These are phyloP conservation scores for Metschnikowia colocasiae DNA, from an alignment of 805 yeast genomes.

Conservation along the genomic window DNA sequence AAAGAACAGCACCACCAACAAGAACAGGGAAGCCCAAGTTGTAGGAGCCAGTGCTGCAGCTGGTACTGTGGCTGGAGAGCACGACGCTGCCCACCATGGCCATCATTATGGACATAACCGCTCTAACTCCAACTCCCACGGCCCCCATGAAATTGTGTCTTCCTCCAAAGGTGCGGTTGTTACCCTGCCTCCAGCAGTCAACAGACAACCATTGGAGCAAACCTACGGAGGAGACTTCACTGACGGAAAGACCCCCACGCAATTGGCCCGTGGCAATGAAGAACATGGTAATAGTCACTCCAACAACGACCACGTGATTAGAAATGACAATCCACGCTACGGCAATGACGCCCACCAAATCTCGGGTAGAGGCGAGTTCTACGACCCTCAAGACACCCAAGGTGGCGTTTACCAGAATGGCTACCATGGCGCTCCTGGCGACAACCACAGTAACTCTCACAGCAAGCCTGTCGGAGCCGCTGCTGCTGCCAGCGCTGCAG, in stretches of 20 bases:
- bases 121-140: constrained; percentile 2
- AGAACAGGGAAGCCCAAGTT: constrained; percentile 1
- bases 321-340: constrained; percentile 27
- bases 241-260: constrained; percentile 31
- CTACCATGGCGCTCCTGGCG: background rate
- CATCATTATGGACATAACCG: background rate
- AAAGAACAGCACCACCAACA: background rate
- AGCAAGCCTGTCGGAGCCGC: constrained; percentile 10
- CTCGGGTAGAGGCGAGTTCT: constrained; percentile 31
- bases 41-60: constrained; percentile 12
- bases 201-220: constrained; percentile 27
- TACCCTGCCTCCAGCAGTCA: constrained; percentile 29
- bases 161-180: constrained; percentile 25
- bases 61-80: constrained; percentile 10
- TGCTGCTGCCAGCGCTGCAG: constrained; percentile 13
- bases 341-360: constrained; percentile 27
- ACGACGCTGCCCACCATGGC: background rate
- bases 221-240: constrained; percentile 33
- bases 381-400: constrained; percentile 36
- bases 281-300: background rate
- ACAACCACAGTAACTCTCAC: background rate
- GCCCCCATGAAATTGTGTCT: constrained; percentile 6
- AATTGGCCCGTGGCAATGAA: constrained; percentile 11
- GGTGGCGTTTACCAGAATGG: constrained; percentile 25
- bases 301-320: constrained; percentile 10